phyloP scores from a whole-genome alignment of 108 stramenopile species.

The Fistulifera solaris region DNA sequence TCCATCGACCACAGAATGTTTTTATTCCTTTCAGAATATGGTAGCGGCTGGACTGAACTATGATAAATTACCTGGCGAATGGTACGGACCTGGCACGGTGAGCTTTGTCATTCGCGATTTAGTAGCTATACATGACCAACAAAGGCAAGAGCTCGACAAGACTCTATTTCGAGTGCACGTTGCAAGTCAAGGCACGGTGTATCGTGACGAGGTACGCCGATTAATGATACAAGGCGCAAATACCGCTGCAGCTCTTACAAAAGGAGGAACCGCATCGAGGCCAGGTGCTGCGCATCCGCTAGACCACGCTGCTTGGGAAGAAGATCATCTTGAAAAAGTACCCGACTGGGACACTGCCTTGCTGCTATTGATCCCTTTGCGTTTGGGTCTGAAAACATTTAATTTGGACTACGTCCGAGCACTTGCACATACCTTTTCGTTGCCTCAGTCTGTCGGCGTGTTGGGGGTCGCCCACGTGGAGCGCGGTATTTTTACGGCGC shows the following conservation, averaged over 20 bases:
- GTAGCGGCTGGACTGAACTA: constrained; percentile 66
- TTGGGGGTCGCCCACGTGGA: constrained; percentile 77
- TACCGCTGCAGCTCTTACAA: constrained; percentile 9
- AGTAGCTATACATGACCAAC: constrained; percentile 35
- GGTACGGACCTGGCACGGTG: constrained; percentile 83
- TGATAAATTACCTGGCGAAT: constrained; percentile 79
- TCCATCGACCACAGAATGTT: constrained; percentile 32
- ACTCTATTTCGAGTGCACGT: constrained; percentile 61
- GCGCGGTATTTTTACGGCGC: constrained; percentile 88
- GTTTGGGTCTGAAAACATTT: constrained; percentile 62
- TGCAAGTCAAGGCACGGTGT: constrained; percentile 76
- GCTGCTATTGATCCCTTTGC: constrained; percentile 64
- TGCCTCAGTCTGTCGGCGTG: constrained; percentile 79
- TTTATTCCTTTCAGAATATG: constrained; percentile 82
- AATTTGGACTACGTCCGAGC: constrained; percentile 40
- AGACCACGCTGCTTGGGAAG: constrained; percentile 12
- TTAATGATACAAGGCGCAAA: constrained; percentile 50
- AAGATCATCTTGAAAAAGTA: not conserved
- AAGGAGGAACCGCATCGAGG: constrained; percentile 1
- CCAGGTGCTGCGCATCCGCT: constrained; percentile 15
- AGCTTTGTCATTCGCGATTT: constrained; percentile 74
- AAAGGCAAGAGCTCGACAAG: constrained; percentile 17
- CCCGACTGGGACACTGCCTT: constrained; percentile 63
- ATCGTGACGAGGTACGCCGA: constrained; percentile 51
- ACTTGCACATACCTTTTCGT: constrained; percentile 45